These are phyloP conservation scores for Fusarium mangiferae DNA, from an alignment of 2,329 filamentous ascomycete genomes.

Conservation along the genomic window DNA sequence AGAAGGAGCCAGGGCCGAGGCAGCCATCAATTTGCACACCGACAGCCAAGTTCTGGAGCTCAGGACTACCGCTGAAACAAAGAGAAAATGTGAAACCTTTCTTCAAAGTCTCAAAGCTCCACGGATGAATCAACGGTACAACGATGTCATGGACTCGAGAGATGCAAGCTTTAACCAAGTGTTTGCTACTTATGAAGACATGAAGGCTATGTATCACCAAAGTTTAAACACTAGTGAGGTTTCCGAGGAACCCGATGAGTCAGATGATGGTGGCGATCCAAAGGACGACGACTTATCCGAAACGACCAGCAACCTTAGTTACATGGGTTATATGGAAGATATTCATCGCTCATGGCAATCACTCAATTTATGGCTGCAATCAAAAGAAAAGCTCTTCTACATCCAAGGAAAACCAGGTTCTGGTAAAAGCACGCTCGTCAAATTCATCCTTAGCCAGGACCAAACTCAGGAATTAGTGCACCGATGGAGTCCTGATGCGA, in stretches of 20 bases:
- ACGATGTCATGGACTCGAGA: accelerated
- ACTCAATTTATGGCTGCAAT: no score
- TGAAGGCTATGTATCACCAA: no score
- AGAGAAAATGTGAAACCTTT: accelerated
- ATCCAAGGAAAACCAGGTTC: neutral
- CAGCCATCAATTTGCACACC: accelerated
- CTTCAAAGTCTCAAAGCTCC: neutral
- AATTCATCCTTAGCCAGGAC: neutral
- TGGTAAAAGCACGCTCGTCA: accelerated
- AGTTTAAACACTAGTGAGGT: no score
- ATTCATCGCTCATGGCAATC: no score
- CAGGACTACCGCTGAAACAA: accelerated
- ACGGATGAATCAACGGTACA: accelerated
- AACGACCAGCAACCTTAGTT: no score
- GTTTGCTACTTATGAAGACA: neutral
- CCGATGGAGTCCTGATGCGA: neutral
- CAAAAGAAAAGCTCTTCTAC: accelerated
- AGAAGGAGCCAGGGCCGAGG: accelerated
- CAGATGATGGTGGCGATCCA: no score
- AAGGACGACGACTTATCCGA: no score
- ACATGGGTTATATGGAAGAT: no score
- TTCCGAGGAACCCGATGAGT: no score
- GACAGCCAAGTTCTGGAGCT: accelerated
- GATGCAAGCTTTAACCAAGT: neutral
- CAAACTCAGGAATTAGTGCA: accelerated